Base-by-base conservation (phyloP, 352 stramenopile species). In the Globisporangium spinosum region DNA sequence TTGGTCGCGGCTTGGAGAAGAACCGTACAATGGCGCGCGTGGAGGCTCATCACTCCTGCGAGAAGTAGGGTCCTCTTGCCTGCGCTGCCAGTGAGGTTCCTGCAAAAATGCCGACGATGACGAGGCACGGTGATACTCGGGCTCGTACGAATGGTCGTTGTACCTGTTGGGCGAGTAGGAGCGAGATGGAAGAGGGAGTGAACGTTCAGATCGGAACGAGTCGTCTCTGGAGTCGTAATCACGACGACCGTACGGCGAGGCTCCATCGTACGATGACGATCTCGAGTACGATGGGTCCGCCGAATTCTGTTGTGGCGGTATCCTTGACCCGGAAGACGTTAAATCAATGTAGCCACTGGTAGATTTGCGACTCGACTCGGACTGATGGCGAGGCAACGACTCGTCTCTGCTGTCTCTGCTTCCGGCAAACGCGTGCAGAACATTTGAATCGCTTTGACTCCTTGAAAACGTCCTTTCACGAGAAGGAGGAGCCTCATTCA, bases 121-220 rank as follows among this genome's bases (percentile, higher is more conserved):
- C 25, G 53, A 43, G 69, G 75, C 62, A 32, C 63, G 77, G n/a
- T 70, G 68, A 54, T 76, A 68, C 4, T 62, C 67, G 40, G 74
- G 64, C 22, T 53, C 34, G 27, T 57, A 60, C 4, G 55, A 27
- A 23, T 78, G 71, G 13, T 77, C 62, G 56, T 76, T 71, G 25
- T 61, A 47, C 51, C 38, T 58, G 9, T 64, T 35, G 38, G 64
- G 25, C 20, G 68, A 70, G 51, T 74, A 70, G 13, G 60, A 51
- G 0, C 55, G 72, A 25, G 51, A 38, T 10, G 47, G 61, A 15
- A 35, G 55, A 63, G 65, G 55, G 7, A 76, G n/a, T 12, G 58
- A 49, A 70, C 75, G 34, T 58, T 60, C 62, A 12, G 65, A 56
- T 58, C 68, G 59, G 2, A 65, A 54, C 9, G 70, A 62, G n/a